Base-by-base conservation (phyloP, 75 land plant species). In the Ceratopteris richardii region DNA sequence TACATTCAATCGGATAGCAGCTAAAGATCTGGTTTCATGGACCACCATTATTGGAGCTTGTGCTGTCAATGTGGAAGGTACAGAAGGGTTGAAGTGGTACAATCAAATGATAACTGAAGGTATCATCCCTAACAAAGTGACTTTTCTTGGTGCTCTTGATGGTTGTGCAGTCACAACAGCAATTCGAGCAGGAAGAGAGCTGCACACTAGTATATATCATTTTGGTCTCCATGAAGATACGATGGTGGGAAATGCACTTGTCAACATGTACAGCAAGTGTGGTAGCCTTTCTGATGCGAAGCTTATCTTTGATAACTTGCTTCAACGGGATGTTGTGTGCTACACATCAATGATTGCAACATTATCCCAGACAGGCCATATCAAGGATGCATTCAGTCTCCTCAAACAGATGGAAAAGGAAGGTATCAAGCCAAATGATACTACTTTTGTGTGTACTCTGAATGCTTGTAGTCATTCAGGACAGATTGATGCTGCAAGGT, bases 71-170 rank as follows among this genome's bases (percentile, higher is more conserved):
- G 54, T 51, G 11, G 62, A 28, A 1, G 69, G 75, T 58, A 57
- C 56, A 44, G 80, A 79, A 27, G 86, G 77, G 4, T 33, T 77
- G 0, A 51, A 31, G 44, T 18, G 71, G 2, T 76, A 76, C 59
- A 60, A 67, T 17, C 76, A 57, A 62, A 66, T 79, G 82, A 61
- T 69, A 47, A 14, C 26, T 2, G 51, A 33, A 29, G 57, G 66
- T 23, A 66, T 79, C n/a, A 69, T 64, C 29, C 82, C 82, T n/a
- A 79, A 76, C 56, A 58, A 79, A 42, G 77, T 68, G 62, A 83
- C 82, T 2, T 73, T 79, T 54, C 63, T 78, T 22, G 62, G 70
- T 9, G 33, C 63, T 10, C 46, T 73, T 37, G 74, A 60, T 36
- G 58, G 74, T 0, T 65, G 71, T 20, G 61, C 61, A 41, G 58